A percentile compares a stretch with the other conserved stretches of the same genome.
Evolutionary conservation across 495 filamentous ascomycete genomes (phyloP).

Genomic region (Penicillium riverlandense): DNA sequence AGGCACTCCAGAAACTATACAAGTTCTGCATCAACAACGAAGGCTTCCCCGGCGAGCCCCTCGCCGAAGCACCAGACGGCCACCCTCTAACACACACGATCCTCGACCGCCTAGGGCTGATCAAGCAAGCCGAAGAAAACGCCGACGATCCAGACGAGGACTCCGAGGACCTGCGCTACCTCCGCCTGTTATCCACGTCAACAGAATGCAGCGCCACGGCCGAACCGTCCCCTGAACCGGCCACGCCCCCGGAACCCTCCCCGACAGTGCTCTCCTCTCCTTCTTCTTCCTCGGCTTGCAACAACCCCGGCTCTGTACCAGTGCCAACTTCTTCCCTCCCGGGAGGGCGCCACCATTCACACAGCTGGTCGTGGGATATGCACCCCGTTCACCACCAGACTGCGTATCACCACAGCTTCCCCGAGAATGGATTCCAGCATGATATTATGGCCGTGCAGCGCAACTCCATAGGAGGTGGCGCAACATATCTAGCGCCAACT

Average conservation of each 20-base stretch:
- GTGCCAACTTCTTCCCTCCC: constrained; percentile 10
- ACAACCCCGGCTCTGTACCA: no score
- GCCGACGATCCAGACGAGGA: constrained; percentile 32
- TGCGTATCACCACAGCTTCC: constrained; percentile 13
- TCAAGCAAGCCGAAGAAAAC: constrained; percentile 43
- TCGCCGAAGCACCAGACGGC: constrained; percentile 34
- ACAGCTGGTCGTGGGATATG: constrained; percentile 30
- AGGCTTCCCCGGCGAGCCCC: constrained; percentile 39
- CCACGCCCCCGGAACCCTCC: constrained; percentile 30
- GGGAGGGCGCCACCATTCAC: constrained; percentile 9
- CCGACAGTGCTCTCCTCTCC: constrained; percentile 10
- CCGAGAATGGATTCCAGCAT: constrained; percentile 14
- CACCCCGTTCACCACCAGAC: constrained; percentile 13
- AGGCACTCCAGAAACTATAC: constrained; percentile 39
- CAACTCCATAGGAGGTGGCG: constrained; percentile 4
- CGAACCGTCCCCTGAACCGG: constrained; percentile 36
- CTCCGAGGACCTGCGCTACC: constrained; percentile 30
- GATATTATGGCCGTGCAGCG: constrained; percentile 16
- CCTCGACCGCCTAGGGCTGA: constrained; percentile 38
- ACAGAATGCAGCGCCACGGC: constrained; percentile 35
- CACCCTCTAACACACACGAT: constrained; percentile 40
- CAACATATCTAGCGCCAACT: constrained; percentile 5
- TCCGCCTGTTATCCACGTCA: constrained; percentile 31
- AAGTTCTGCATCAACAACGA: constrained; percentile 38
- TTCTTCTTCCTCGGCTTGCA: constrained; percentile 1